Conservation (phyloP, 495 filamentous ascomycete species). For the Hypoxylon intermedium region DNA sequence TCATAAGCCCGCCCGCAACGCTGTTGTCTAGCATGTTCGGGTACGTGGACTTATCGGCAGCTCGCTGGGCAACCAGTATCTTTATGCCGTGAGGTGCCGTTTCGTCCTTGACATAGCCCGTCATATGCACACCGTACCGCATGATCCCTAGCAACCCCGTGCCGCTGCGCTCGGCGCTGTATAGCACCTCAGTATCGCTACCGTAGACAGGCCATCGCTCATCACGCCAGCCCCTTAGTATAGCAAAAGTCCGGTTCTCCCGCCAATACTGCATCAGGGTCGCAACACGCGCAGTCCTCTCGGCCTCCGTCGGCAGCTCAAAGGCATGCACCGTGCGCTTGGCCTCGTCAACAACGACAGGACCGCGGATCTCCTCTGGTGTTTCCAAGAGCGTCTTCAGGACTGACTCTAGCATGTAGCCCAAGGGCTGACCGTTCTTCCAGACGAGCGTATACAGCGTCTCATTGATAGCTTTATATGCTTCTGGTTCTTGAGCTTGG, state of each 20-base stretch:
- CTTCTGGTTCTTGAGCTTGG: conserved; percentile 59
- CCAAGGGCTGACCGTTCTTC: conserved; percentile 61
- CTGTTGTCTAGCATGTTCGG: conserved; percentile 91
- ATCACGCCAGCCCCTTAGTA: conserved; percentile 84
- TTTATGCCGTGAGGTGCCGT: conserved; percentile 65
- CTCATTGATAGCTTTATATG: conserved; percentile 55
- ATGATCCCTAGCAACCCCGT: conserved; percentile 83
- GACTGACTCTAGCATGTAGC: conserved; percentile 67
- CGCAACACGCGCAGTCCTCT: conserved; percentile 66
- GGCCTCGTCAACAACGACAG: conserved; percentile 60
- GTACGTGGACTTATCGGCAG: conserved; percentile 81
- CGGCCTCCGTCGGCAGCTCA: conserved; percentile 55
- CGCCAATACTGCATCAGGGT: conserved; percentile 69
- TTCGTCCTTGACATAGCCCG: conserved; percentile 66
- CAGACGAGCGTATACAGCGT: conserved; percentile 63
- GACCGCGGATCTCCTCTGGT: conserved; percentile 56
- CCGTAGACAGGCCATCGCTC: conserved; percentile 88
- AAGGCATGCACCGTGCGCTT: conserved; percentile 60
- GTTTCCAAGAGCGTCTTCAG: conserved; percentile 59
- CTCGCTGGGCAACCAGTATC: conserved; percentile 84
- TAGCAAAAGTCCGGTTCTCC: conserved; percentile 66
- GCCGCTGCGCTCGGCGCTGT: conserved; percentile 80
- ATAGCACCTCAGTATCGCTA: conserved; percentile 65
- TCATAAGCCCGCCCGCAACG: conserved; percentile 87
- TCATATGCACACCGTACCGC: conserved; percentile 91